A percentile compares a stretch with the other conserved stretches of the same genome.
Evolutionary conservation across 306 rosid species (phyloP).

Genomic region (Glycine tomentella): DNA sequence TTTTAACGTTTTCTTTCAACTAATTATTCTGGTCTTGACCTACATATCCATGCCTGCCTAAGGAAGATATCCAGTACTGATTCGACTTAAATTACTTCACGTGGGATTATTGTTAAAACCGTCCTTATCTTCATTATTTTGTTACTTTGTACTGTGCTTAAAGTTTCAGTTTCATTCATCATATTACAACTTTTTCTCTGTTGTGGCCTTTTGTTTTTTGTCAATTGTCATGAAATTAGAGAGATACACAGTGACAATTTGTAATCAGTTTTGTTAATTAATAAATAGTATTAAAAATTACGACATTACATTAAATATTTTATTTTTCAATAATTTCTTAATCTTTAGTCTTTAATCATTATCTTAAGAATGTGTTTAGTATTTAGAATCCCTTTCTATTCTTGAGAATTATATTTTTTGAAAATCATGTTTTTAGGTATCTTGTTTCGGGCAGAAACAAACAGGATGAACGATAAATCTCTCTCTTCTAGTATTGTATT

Average conservation of each 20-base stretch:
- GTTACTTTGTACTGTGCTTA: slow-evolving; percentile 7
- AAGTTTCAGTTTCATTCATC: neutral
- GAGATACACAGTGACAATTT: neutral
- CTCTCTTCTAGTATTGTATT: too few relatives aligned
- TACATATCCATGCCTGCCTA: neutral
- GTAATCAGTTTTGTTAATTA: too few relatives aligned
- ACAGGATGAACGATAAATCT: too few relatives aligned
- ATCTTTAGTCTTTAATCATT: neutral
- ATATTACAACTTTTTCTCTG: neutral
- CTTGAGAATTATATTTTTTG: neutral
- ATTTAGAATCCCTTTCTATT: neutral
- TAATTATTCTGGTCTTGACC: neutral
- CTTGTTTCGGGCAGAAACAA: too few relatives aligned
- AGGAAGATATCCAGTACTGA: neutral
- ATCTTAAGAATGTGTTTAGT: neutral
- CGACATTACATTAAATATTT: neutral
- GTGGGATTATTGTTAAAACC: neutral
- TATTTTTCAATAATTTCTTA: neutral
- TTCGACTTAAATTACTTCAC: neutral
- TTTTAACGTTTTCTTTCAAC: neutral
- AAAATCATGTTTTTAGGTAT: too few relatives aligned
- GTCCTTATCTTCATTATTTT: neutral
- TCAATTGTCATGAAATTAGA: neutral
- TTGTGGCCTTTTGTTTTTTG: neutral
- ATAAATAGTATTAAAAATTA: neutral